Percentiles rank a stretch among this genome's conserved stretches.
These are phyloP conservation scores for Oenanthe sinensis DNA, from an alignment of 129 eudicot species.

Conservation along the genomic window DNA sequence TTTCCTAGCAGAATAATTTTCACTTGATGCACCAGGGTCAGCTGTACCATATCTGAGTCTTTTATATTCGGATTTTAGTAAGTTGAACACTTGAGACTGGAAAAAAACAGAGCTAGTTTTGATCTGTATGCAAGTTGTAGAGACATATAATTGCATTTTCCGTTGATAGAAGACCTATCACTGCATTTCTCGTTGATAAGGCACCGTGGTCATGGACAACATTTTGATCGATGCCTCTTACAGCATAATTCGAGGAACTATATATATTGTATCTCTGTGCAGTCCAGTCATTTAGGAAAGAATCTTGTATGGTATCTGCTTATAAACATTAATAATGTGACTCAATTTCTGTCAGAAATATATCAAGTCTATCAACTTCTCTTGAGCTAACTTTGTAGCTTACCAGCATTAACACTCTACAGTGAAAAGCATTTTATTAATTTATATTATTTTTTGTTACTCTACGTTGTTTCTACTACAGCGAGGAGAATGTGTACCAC, in stretches of 20 bases:
- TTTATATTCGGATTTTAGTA: too few species aligned
- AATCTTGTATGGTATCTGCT: background rate
- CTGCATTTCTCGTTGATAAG: background rate
- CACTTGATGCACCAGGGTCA: background rate
- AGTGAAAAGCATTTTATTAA: background rate
- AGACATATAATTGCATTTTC: background rate
- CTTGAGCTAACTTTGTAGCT: background rate
- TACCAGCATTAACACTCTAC: background rate
- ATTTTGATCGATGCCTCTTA: background rate
- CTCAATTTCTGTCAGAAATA: background rate
- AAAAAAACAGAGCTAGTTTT: background rate
- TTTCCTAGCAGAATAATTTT: background rate
- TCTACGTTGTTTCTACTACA: slow-evolving; percentile 20
- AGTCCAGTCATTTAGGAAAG: background rate
- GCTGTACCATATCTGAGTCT: background rate
- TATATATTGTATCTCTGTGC: background rate
- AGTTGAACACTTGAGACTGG: too few species aligned
- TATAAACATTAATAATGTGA: background rate
- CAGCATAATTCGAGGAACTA: background rate
- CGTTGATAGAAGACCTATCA: background rate
- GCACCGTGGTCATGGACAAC: background rate
- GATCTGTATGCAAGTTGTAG: background rate
- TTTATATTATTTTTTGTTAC: background rate
- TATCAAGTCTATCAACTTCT: background rate
- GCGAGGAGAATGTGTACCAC: slow-evolving; percentile 88